Base-by-base conservation (phyloP, 192 early-diverging fungal species). In the Backusella sp. region DNA sequence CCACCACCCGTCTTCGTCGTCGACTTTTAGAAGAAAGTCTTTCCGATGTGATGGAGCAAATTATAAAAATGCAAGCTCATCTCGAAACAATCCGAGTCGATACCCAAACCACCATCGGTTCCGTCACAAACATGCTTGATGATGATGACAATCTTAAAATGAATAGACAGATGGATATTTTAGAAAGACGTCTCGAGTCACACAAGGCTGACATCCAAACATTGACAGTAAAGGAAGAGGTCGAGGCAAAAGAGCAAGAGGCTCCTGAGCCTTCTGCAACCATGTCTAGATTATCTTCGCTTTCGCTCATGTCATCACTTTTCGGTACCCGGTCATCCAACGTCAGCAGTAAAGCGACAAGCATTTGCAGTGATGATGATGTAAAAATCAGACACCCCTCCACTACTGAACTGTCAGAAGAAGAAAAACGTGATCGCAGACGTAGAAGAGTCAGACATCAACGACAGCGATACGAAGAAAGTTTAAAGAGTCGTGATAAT, bases 1-100 rank as follows among this genome's bases (percentile, higher is more conserved):
- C 77, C 9, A 79, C 77, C 19, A 79, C 72, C 15, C 41, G 77
- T 15, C 39, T 79, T 3, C 72, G 77, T n/a, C 66, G 77, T 21
- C 28, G 77, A n/a, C 30, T 68, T 34, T 39, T 79, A 34, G 77
- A 79, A 68, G 72, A 74, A 74, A 49, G 41, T 17, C 26, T 79
- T 12, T 35, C 11, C 3, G 77, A 79, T 23, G 66, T 79, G n/a
- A 68, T 52, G 15, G 2, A 37, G 11, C 28, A 53, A 36, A 34
- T 73, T 15, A 17, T 41, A 9, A 28, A 17, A 15, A 37, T 78
- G 14, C 66, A 73, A 15, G 21, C 34, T 5, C 35, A 78, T 2
- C 21, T 78, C 6, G 77, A 73, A 44, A 46, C 46, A 14, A 37
- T 78, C 15, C 71, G 66, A 35, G 9, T 68, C 34, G 67, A 79